phyloP scores from a whole-genome alignment of 106 monocot genomes.

The Allium cepa region DNA sequence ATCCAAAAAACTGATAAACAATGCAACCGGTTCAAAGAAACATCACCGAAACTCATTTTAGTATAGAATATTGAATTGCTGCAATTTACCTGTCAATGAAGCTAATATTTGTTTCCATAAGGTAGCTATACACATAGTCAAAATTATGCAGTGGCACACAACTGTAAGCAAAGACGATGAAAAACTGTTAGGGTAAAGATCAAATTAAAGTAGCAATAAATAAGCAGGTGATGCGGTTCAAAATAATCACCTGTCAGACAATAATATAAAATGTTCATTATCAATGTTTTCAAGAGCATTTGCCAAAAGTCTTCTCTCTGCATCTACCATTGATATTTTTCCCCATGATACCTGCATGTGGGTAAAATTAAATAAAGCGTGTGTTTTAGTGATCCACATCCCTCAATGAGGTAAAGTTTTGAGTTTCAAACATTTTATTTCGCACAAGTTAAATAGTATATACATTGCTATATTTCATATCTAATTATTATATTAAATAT shows the following conservation, averaged over 20 bases:
- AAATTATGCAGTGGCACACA: constrained; percentile 90
- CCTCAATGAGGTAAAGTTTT: neutral
- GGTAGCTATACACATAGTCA: constrained; percentile 82
- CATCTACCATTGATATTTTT: constrained; percentile 90
- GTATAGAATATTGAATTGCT: too few relatives aligned
- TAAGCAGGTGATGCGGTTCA: neutral
- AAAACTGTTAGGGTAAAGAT: neutral
- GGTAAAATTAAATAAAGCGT: neutral
- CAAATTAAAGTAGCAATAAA: neutral
- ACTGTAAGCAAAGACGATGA: constrained; percentile 37
- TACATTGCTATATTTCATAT: neutral
- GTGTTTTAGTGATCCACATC: constrained; percentile 1
- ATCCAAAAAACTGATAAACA: constrained; percentile 69
- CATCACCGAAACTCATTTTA: too few relatives aligned
- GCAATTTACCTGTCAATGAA: constrained; percentile 81
- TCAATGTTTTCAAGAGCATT: constrained; percentile 79
- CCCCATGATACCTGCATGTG: constrained; percentile 76
- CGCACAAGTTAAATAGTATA: neutral
- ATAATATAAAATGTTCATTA: constrained; percentile 94
- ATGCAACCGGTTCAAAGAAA: neutral
- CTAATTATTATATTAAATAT: neutral
- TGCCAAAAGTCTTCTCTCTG: constrained; percentile 85
- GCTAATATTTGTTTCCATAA: constrained; percentile 88
- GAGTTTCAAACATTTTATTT: neutral
- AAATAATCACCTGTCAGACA: constrained; percentile 83